Percentiles rank a stretch among this genome's conserved stretches.
Conservation (phyloP, 306 rosid genomes). For the Argentina anserina region DNA sequence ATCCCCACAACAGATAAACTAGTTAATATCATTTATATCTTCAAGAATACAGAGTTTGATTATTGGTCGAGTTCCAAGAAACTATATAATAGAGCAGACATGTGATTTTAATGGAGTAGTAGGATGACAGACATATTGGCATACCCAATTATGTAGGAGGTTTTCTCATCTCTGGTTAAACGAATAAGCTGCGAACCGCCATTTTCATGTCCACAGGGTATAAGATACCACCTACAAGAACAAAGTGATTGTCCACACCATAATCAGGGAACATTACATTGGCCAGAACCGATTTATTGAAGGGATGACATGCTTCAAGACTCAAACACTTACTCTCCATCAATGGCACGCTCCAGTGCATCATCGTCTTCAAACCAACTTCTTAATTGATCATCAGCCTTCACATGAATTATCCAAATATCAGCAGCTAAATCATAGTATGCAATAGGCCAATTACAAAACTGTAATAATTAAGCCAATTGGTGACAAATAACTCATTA, state of each 20-base stretch:
- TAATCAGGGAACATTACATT: conserved; percentile 1
- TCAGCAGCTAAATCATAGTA: conserved; percentile 26
- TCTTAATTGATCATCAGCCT: conserved; percentile 71
- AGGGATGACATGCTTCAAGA: neutral
- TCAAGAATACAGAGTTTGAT: neutral
- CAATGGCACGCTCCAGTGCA: conserved; percentile 84
- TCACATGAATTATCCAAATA: conserved; percentile 29
- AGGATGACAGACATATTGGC: conserved; percentile 4
- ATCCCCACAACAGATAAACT: neutral
- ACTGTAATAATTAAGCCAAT: neutral
- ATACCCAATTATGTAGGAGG: conserved; percentile 67
- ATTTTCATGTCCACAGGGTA: conserved; percentile 58
- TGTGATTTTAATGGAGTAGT: neutral
- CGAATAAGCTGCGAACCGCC: conserved; percentile 44
- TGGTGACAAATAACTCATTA: neutral
- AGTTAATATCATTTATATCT: neutral
- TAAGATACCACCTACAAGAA: conserved; percentile 62
- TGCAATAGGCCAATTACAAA: conserved; percentile 15
- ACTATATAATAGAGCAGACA: neutral
- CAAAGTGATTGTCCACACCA: conserved; percentile 7
- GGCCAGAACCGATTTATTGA: neutral
- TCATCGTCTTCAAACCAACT: conserved; percentile 87
- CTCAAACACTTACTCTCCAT: conserved; percentile 67
- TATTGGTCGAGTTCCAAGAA: neutral
- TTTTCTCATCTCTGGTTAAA: conserved; percentile 58